Percentiles rank a stretch among this genome's conserved stretches.
Conservation (phyloP, 2,329 filamentous ascomycete genomes). For the Didymella pinodella region DNA sequence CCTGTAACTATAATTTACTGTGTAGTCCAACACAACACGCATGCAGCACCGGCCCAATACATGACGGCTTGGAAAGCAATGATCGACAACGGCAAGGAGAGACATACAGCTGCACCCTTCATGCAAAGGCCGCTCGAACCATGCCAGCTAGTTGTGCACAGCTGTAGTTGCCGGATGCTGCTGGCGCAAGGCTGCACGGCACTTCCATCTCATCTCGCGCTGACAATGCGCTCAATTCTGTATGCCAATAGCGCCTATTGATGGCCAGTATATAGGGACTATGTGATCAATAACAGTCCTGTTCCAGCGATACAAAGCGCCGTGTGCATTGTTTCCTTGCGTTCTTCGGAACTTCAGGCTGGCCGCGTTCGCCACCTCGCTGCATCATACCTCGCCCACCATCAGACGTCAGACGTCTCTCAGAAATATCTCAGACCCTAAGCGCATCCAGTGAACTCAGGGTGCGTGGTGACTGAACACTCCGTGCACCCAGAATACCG, state of each 20-base stretch:
- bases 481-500: slow-evolving; percentile 2
- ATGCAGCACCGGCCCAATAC: background rate
- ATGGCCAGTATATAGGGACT: no score
- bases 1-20: slow-evolving; percentile 10
- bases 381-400: background rate
- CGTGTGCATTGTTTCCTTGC: background rate
- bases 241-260: background rate
- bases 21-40: slow-evolving; percentile 2
- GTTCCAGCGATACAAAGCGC: background rate
- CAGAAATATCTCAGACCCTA: background rate
- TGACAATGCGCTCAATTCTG: background rate
- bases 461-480: background rate
- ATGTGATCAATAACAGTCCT: background rate
- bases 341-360: background rate
- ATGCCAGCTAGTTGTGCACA: slow-evolving; percentile 1
- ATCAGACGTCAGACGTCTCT: background rate
- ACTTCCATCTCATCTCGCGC: slow-evolving; percentile 8
- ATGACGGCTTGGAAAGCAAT: background rate
- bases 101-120: background rate
- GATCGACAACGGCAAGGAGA: background rate
- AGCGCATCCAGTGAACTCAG: no score
- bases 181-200: slow-evolving; percentile 14
- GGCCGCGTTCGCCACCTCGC: slow-evolving; percentile 6
- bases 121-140: background rate
- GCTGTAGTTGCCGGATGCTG: slow-evolving; percentile 13